Evolutionary conservation across 345 rosid species (phyloP).

Genomic region (Ceriops decandra): DNA sequence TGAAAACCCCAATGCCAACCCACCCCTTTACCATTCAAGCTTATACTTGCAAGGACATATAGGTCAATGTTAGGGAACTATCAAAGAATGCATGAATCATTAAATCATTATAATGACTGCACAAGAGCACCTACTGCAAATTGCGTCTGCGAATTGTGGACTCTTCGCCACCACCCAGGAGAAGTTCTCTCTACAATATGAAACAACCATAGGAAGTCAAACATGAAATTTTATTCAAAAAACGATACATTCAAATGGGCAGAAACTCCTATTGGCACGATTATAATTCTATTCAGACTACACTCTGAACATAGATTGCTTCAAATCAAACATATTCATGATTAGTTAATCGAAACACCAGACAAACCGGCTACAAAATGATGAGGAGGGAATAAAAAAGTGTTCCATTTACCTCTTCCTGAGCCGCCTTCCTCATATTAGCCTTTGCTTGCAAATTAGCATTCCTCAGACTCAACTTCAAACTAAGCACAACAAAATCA

Average conservation of each 20-base stretch:
- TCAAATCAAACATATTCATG: too few species aligned
- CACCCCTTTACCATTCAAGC: background rate
- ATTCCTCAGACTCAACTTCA: conserved; percentile 66
- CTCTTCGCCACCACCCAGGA: conserved; percentile 92
- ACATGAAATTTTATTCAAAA: background rate
- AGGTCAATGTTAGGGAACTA: background rate
- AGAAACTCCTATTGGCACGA: background rate
- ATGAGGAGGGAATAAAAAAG: background rate
- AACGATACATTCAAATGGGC: background rate
- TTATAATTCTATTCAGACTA: too few species aligned
- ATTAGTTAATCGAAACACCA: background rate
- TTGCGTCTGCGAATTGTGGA: conserved; percentile 82
- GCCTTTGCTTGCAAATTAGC: conserved; percentile 91
- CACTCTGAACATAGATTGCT: too few species aligned
- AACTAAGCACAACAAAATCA: conserved; percentile 34
- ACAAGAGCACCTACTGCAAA: conserved; percentile 59
- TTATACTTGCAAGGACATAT: background rate
- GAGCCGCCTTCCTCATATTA: conserved; percentile 81
- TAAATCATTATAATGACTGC: background rate
- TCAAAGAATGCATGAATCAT: background rate
- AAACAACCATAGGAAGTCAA: background rate
- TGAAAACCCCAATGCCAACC: background rate
- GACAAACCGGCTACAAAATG: background rate
- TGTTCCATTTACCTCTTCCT: conserved; percentile 54
- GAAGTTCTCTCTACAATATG: conserved; percentile 72